These are phyloP conservation scores for Medicago arabica DNA, from an alignment of 306 rosid genomes.

Conservation along the genomic window DNA sequence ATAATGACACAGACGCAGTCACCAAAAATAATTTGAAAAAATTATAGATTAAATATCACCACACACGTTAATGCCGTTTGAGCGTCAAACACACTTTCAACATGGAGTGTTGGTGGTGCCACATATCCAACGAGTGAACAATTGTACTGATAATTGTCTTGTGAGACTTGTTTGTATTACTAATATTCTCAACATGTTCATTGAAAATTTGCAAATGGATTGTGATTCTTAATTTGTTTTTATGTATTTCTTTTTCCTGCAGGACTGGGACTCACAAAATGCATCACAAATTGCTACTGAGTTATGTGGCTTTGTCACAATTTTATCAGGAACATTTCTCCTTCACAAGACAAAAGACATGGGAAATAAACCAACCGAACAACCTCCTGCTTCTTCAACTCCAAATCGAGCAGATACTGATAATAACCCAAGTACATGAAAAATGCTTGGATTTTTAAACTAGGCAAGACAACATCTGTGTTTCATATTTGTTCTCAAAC, in stretches of 20 bases:
- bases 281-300: constrained; percentile 80
- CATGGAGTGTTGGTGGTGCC: too few species aligned
- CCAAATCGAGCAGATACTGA: constrained; percentile 11
- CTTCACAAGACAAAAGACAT: constrained; percentile 93
- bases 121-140: too few species aligned
- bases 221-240: not conserved
- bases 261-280: constrained; percentile 85
- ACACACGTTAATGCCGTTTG: too few species aligned
- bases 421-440: not conserved
- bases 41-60: too few species aligned
- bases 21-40: too few species aligned
- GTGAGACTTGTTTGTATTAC: not conserved
- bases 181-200: not conserved
- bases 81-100: too few species aligned
- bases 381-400: constrained; percentile 44
- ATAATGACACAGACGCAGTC: too few species aligned
- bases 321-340: constrained; percentile 88
- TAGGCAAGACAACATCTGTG: not conserved
- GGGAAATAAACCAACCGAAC: constrained; percentile 58
- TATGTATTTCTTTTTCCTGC: constrained; percentile 34
- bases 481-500: not conserved
- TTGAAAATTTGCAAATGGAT: not conserved
- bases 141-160: not conserved
- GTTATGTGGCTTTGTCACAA: constrained; percentile 87
- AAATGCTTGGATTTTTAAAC: not conserved